Evolutionary conservation across 2,329 filamentous ascomycete genomes (phyloP), one percentile per base, ranked within the genome.

Genomic region (Elsinoe australis): DNA sequence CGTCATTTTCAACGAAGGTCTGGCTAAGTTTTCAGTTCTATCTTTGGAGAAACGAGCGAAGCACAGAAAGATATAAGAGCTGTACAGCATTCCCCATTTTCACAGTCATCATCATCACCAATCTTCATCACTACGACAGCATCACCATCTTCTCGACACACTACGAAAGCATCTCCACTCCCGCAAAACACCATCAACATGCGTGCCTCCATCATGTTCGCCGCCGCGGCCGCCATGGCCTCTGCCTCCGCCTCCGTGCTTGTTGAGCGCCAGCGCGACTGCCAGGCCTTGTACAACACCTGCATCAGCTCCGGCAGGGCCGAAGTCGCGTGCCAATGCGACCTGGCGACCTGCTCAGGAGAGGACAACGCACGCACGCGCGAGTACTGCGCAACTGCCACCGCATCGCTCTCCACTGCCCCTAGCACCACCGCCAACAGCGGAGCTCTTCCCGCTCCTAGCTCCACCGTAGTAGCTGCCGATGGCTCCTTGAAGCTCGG

Each of bases 401-500:
- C 44, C 17, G 42, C 42, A 19, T 33, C 32, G 17, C 36, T 51
- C 10, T 19, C 31, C 9, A 47, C 47, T 28, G 26, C 51, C 15
- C 21, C 41, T 10, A 29, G 24, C 24, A 29, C 39, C n/a, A 44
- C n/a, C 26, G 31, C 39, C 26, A 29, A 12, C 26, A n/a, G n/a
- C n/a, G n/a, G n/a, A n/a, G n/a, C n/a, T n/a, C n/a, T n/a, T n/a
- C n/a, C 42, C 14, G 17, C 15, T 22, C n/a, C 45, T 5, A 33
- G 45, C 21, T 28, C 38, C n/a, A 33, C 41, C 3, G 41, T 29
- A 5, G 38, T 26, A 9, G 56, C 56, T 7, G 47, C 50, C 4
- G 47, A 52, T 4, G 53, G 53, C 44, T 53, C 56, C 2, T 36
- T 58, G 4, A 34, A 49, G 8, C 54, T 58, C 15, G 56, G 56